These are phyloP conservation scores for Dactylellina haptotyla DNA, from an alignment of 2,329 filamentous ascomycete genomes.

Conservation along the genomic window DNA sequence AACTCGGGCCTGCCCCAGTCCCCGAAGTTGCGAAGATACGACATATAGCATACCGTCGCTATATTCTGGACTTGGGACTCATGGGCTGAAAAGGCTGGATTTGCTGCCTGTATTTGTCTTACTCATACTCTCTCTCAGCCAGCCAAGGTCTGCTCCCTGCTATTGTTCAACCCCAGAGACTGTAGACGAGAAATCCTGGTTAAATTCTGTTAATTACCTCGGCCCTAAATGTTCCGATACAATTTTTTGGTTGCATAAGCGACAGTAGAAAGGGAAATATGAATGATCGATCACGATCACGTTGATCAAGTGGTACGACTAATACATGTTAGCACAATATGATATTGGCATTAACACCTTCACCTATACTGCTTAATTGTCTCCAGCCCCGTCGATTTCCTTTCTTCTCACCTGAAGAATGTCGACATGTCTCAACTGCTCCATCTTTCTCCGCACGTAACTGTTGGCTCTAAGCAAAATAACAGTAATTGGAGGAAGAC, in stretches of 20 bases:
- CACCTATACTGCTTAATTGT: slow-evolving; percentile 52
- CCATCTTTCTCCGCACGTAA: background rate
- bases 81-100: background rate
- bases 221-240: slow-evolving; percentile 21
- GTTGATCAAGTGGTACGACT: slow-evolving; percentile 31
- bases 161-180: too few species aligned
- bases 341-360: slow-evolving; percentile 46
- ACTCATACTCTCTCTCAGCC: background rate
- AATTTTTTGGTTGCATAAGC: slow-evolving; percentile 42
- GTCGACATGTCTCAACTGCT: slow-evolving; percentile 6
- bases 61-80: too few species aligned
- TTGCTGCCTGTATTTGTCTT: background rate
- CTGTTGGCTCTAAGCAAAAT: background rate
- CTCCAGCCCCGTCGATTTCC: slow-evolving; percentile 7
- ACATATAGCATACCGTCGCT: background rate
- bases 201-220: background rate
- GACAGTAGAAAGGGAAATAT: slow-evolving; percentile 38
- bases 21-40: background rate
- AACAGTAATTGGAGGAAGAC: background rate
- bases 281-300: slow-evolving; percentile 27
- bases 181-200: background rate
- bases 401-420: background rate
- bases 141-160: too few species aligned
- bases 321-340: slow-evolving; percentile 53
- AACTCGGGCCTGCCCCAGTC: too few species aligned